phyloP scores from a whole-genome alignment of 208 protist species.

The Acanthamoeba divionensis region DNA sequence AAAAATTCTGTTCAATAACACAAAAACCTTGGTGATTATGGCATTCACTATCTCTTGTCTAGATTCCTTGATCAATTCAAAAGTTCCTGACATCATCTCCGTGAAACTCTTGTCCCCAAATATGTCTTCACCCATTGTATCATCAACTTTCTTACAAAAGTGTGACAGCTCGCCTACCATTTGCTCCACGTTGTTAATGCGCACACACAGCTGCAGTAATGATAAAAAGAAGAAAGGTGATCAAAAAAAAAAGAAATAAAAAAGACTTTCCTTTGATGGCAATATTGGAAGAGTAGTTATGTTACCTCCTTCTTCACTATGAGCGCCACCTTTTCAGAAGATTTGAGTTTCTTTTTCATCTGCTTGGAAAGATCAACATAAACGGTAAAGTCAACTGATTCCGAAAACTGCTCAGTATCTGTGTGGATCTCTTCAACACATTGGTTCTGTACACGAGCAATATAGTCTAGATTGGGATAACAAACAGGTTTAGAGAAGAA shows the following conservation, averaged over 20 bases:
- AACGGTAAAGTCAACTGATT: constrained; percentile 30
- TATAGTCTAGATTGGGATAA: constrained; percentile 14
- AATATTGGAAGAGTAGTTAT: no score
- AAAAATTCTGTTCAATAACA: not conserved
- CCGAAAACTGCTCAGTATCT: not conserved
- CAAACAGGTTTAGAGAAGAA: no score
- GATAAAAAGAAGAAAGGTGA: not conserved
- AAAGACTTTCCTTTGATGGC: not conserved
- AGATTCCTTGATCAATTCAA: not conserved
- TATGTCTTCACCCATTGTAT: not conserved
- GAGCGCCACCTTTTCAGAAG: not conserved
- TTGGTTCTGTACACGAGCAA: not conserved
- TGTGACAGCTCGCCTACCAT: not conserved
- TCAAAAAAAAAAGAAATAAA: not conserved
- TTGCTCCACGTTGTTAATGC: constrained; percentile 31
- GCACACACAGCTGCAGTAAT: constrained; percentile 3
- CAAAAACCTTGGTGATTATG: constrained; percentile 29
- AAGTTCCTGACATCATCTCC: not conserved
- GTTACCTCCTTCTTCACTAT: not conserved
- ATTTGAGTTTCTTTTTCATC: constrained; percentile 28
- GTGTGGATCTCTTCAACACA: constrained; percentile 42
- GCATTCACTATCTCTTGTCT: constrained; percentile 13
- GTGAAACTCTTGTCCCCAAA: not conserved
- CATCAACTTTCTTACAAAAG: constrained; percentile 9
- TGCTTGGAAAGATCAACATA: constrained; percentile 33